These are phyloP conservation scores for Thermothelomyces thermophilus DNA, from an alignment of 2,329 filamentous ascomycete species.

Conservation along the genomic window DNA sequence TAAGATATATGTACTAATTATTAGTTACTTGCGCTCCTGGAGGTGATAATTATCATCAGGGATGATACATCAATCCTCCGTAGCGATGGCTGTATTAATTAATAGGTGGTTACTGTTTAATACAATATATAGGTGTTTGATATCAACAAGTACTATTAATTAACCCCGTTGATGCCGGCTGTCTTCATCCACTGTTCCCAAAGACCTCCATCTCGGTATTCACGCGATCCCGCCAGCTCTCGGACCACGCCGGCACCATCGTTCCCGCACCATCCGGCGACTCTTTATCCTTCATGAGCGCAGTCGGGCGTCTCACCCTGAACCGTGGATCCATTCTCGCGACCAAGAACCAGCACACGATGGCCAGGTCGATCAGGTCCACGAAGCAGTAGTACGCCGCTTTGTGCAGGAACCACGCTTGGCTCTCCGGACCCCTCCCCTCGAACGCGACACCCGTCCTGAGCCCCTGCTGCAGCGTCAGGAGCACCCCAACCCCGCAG, in stretches of 20 bases:
- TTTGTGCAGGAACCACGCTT: conserved; percentile 52
- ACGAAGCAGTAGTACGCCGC: conserved; percentile 60
- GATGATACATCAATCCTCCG: no score
- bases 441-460: conserved; percentile 45
- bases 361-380: conserved; percentile 53
- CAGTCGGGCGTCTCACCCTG: not conserved
- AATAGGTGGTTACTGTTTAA: no score
- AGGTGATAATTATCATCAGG: no score
- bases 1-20: no score
- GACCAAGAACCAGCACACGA: conserved; percentile 48
- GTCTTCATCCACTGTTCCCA: not conserved
- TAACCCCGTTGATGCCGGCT: no score
- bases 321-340: conserved; percentile 13
- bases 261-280: not conserved
- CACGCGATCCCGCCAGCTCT: not conserved
- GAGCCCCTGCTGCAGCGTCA: conserved; percentile 53
- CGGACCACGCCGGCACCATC: not conserved
- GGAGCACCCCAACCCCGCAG: conserved; percentile 38
- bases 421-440: conserved; percentile 34
- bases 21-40: no score
- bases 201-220: conserved; percentile 8
- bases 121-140: no score
- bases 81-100: no score
- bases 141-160: no score
- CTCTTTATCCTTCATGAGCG: not conserved